Evolutionary conservation across 306 rosid genomes (phyloP).

Genomic region (Prosopis cineraria): DNA sequence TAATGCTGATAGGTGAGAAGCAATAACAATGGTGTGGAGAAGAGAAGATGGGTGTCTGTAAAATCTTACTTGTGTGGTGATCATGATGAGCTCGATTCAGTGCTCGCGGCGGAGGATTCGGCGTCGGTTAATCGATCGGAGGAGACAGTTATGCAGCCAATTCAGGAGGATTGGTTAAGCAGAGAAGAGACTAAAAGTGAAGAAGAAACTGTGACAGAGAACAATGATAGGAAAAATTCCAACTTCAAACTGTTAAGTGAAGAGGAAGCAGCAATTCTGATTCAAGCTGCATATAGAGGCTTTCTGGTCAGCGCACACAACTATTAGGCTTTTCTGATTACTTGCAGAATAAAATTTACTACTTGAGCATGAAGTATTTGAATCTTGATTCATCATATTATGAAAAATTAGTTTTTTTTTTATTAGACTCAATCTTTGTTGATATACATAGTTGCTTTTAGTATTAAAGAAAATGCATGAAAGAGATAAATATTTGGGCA

Average conservation of each 20-base stretch:
- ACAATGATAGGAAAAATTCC: slow-evolving; percentile 9
- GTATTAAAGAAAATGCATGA: not conserved
- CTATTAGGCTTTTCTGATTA: too few species aligned
- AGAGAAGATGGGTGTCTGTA: slow-evolving; percentile 74
- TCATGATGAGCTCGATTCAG: slow-evolving; percentile 78
- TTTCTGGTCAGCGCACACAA: slow-evolving; percentile 62
- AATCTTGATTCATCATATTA: too few species aligned
- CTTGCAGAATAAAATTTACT: too few species aligned
- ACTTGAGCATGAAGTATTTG: not conserved
- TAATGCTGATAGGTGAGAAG: slow-evolving; percentile 50
- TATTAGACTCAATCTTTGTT: too few species aligned
- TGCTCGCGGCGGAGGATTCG: slow-evolving; percentile 72
- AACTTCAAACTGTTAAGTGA: slow-evolving; percentile 41
- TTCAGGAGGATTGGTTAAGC: slow-evolving; percentile 35
- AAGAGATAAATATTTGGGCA: not conserved
- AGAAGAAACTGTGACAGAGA: slow-evolving; percentile 41
- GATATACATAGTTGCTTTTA: too few species aligned
- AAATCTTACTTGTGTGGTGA: slow-evolving; percentile 91
- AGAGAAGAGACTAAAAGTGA: slow-evolving; percentile 41
- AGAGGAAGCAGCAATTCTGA: slow-evolving; percentile 71
- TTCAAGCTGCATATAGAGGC: slow-evolving; percentile 78
- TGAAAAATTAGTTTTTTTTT: too few species aligned
- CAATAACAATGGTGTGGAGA: slow-evolving; percentile 47
- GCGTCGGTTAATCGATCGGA: slow-evolving; percentile 67
- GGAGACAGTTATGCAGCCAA: slow-evolving; percentile 58